These are phyloP conservation scores for Penicillium rolfsii DNA, from an alignment of 2,329 filamentous ascomycete species.

Conservation along the genomic window DNA sequence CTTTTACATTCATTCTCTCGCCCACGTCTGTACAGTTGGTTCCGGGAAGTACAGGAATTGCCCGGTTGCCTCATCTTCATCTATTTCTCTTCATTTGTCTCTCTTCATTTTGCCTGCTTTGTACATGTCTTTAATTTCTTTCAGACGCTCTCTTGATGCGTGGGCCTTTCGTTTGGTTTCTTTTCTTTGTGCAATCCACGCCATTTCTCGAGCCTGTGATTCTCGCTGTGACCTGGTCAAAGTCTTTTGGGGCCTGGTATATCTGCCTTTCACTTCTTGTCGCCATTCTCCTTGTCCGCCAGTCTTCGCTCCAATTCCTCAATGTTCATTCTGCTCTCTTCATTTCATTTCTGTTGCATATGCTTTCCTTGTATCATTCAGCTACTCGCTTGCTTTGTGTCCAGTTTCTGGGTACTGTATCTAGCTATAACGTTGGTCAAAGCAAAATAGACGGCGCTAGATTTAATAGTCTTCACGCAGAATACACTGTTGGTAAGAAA, in stretches of 20 bases:
- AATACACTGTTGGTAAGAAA: not conserved
- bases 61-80: conserved; percentile 6
- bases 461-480: not conserved
- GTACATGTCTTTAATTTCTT: conserved; percentile 28
- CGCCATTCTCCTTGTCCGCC: not conserved
- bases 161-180: conserved; percentile 1
- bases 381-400: conserved; percentile 5
- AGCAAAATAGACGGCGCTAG: conserved; percentile 27
- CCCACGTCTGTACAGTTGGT: conserved; percentile 21
- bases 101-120: conserved; percentile 11
- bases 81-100: conserved; percentile 10
- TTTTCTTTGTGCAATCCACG: not conserved
- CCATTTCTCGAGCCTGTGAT: not conserved
- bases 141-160: conserved; percentile 1
- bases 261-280: conserved; percentile 8
- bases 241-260: conserved; percentile 2
- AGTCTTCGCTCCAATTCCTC: conserved; percentile 18
- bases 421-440: conserved; percentile 24
- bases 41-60: conserved; percentile 9
- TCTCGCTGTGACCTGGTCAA: not conserved
- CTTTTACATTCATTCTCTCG: conserved; percentile 1
- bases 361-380: conserved; percentile 13
- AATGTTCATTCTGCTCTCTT: conserved; percentile 22
- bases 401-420: conserved; percentile 20
- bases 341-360: conserved; percentile 19